These are phyloP conservation scores for Mallotus nudiflorus DNA, from an alignment of 345 rosid species.

Conservation along the genomic window DNA sequence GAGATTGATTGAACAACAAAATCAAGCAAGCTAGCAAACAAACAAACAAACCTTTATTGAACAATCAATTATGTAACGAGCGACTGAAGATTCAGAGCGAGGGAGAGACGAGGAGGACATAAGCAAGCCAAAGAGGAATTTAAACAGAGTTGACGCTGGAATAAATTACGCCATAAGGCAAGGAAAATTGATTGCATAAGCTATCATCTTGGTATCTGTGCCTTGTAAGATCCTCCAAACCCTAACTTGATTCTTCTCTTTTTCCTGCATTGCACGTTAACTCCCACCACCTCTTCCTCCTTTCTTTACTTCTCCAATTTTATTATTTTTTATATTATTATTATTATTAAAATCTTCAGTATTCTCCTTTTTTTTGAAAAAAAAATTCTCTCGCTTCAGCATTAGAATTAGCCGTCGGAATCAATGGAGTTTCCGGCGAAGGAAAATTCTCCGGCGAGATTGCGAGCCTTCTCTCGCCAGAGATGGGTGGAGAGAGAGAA, in stretches of 20 bases:
- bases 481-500: constrained; percentile 14
- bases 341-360: neutral
- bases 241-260: constrained; percentile 32
- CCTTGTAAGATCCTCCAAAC: constrained; percentile 48
- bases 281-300: constrained; percentile 21
- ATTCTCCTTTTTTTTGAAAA: constrained; percentile 9
- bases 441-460: constrained; percentile 42
- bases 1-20: neutral
- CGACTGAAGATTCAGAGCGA: neutral
- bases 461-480: constrained; percentile 35
- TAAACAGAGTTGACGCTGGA: constrained; percentile 26
- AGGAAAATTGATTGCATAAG: constrained; percentile 42
- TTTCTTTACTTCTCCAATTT: constrained; percentile 4
- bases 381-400: neutral
- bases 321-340: neutral
- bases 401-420: constrained; percentile 15
- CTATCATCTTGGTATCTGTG: constrained; percentile 41
- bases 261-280: constrained; percentile 66
- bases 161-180: constrained; percentile 57
- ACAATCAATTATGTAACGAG: neutral
- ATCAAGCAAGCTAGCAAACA: neutral
- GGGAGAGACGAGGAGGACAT: constrained; percentile 8
- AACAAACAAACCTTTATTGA: constrained; percentile 19
- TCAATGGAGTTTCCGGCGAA: constrained; percentile 16
- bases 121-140: constrained; percentile 21